These are phyloP conservation scores for Diaporthe ampelina DNA, from an alignment of 2,329 filamentous ascomycete genomes.

Conservation along the genomic window DNA sequence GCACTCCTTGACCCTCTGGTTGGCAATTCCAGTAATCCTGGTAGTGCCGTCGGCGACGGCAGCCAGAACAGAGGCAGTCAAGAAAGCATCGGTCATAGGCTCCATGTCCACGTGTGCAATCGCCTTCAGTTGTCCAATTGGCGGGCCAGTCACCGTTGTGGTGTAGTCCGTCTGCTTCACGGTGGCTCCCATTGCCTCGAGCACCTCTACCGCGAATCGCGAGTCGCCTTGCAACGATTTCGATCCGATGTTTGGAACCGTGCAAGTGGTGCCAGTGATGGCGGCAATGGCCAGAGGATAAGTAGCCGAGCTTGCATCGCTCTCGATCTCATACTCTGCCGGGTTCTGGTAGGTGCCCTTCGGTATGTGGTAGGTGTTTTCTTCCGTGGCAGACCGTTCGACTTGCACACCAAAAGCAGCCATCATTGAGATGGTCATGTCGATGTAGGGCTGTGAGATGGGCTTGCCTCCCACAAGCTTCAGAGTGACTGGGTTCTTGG, in stretches of 20 bases:
- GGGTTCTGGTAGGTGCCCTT: slow-evolving; percentile 88
- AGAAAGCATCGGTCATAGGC: slow-evolving; percentile 98
- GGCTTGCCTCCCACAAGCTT: slow-evolving; percentile 95
- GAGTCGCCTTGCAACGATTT: slow-evolving; percentile 94
- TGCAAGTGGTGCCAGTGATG: slow-evolving; percentile 95
- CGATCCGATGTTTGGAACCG: slow-evolving; percentile 95
- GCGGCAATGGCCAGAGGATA: slow-evolving; percentile 95
- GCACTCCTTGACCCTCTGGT: slow-evolving; percentile 98
- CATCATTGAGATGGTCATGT: slow-evolving; percentile 99
- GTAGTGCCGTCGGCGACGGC: slow-evolving; percentile 89
- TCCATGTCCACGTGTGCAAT: slow-evolving; percentile 95
- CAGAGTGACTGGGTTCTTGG: slow-evolving; percentile 92
- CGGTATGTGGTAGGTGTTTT: slow-evolving; percentile 95
- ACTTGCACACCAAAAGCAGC: slow-evolving; percentile 88
- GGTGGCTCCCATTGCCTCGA: slow-evolving; percentile 92
- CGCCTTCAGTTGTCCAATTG: slow-evolving; percentile 78
- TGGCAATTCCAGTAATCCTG: slow-evolving; percentile 92
- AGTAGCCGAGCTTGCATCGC: slow-evolving; percentile 96
- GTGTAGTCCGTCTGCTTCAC: slow-evolving; percentile 88
- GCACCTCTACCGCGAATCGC: slow-evolving; percentile 90
- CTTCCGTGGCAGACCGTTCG: slow-evolving; percentile 79
- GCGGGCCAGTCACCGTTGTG: slow-evolving; percentile 94
- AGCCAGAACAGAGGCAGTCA: slow-evolving; percentile 93
- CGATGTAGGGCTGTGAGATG: slow-evolving; percentile 96
- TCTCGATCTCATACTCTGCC: slow-evolving; percentile 89